A percentile compares a stretch with the other conserved stretches of the same genome.
Conservation (phyloP, 2,329 filamentous ascomycete species). For the Spiromastix sp. region DNA sequence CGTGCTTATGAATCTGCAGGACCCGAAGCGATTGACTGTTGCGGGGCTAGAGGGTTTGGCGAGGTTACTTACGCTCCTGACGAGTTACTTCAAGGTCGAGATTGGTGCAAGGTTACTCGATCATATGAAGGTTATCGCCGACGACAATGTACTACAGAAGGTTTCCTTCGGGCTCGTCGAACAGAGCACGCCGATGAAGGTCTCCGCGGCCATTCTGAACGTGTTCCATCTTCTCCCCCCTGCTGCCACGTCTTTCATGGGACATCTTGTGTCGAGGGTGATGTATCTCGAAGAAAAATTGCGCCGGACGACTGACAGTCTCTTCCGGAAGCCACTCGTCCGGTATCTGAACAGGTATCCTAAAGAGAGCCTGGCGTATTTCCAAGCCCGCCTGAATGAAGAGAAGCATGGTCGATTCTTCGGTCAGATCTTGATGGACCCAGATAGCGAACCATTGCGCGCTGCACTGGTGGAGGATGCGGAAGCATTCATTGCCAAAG, state of each 20-base stretch:
- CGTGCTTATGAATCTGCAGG: conserved; percentile 92
- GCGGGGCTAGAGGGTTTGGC: conserved; percentile 86
- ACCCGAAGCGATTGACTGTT: conserved; percentile 79
- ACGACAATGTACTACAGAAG: conserved; percentile 68
- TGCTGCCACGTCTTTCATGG: conserved; percentile 83
- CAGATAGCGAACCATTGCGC: conserved; percentile 63
- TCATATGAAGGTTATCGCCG: conserved; percentile 84
- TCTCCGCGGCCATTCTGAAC: conserved; percentile 88
- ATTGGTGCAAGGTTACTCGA: conserved; percentile 89
- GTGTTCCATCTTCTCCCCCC: conserved; percentile 94
- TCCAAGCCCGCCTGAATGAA: conserved; percentile 70
- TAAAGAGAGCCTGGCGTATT: conserved; percentile 72
- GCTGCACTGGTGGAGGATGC: conserved; percentile 64
- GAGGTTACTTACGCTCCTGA: conserved; percentile 77
- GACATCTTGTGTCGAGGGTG: conserved; percentile 80
- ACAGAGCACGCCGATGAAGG: conserved; percentile 84
- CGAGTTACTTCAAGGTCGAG: conserved; percentile 98
- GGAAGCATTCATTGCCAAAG: conserved; percentile 57
- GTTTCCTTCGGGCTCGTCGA: conserved; percentile 93
- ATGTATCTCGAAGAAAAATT: conserved; percentile 77
- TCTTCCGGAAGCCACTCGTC: conserved; percentile 81
- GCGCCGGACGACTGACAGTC: conserved; percentile 77
- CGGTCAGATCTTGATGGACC: conserved; percentile 70
- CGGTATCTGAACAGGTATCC: conserved; percentile 91
- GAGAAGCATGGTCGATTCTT: conserved; percentile 84